Base-by-base conservation (phyloP, 495 filamentous ascomycete species). In the Viridothelium virens region DNA sequence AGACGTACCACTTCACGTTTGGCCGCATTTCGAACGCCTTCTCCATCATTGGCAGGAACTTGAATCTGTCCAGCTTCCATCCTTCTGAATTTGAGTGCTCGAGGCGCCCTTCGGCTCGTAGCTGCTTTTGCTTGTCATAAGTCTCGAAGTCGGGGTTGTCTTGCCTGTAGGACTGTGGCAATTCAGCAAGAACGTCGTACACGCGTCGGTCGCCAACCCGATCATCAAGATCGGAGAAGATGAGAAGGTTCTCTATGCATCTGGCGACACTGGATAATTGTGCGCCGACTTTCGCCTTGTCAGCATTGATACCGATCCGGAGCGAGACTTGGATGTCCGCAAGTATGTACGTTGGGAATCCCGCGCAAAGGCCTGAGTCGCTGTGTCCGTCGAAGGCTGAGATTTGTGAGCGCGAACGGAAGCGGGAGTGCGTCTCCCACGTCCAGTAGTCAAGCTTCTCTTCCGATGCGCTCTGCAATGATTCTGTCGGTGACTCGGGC, bases 11-110 rank as follows among this genome's bases (percentile, higher is more conserved):
- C 46, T 84, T 79, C 16, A 77, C 79, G 11, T 80, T 72, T n/a
- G 81, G 80, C 12, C 76, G 74, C 72, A 78, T 74, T 37, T 73
- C 70, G 70, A 81, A 82, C 25, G 85, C 82, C 38, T 83, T 76
- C 50, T 84, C 79, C 67, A 88, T 79, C 79, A 86, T 85, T 3
- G 86, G 84, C 5, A 90, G 76, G 71, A 89, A 89, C 74, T 89
- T 90, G 80, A 84, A 89, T 71, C 87, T 88, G 74, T 90, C 87
- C 14, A 88, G 76, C 63, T 79, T 80, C 86, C 87, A 90, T 31
- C 84, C 87, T 18, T 73, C 41, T 14, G 41, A 14, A 44, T 44
- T 44, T 63, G 48, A 44, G 14, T 44, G 41, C 41, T 44, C 41
- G 41, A 44, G 41, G 41, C 6, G 41, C 41, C 41, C 41, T 7